Evolutionary conservation across 257 asterid species (phyloP).

Genomic region (Nyctanthes arbortristis): DNA sequence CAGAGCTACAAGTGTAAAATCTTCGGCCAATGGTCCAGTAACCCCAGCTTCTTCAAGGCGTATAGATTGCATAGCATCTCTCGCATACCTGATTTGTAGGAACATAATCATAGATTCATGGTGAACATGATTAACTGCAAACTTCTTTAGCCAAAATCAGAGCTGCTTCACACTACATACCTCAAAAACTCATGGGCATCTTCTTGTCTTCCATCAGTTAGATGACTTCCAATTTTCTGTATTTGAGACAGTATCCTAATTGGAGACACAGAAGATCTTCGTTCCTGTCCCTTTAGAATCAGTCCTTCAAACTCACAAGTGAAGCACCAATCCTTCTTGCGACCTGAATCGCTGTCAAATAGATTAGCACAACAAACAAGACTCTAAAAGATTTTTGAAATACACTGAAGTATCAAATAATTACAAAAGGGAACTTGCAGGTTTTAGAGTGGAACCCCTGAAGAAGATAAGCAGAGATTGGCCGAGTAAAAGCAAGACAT

Average conservation of each 20-base stretch:
- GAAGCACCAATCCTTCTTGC: slow-evolving; percentile 56
- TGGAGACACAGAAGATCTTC: slow-evolving; percentile 47
- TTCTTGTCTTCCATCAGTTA: slow-evolving; percentile 50
- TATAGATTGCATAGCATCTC: slow-evolving; percentile 57
- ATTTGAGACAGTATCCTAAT: slow-evolving; percentile 56
- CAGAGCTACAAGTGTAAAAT: slow-evolving; percentile 59
- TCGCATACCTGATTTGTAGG: slow-evolving; percentile 43
- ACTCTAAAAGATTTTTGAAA: slow-evolving; percentile 3
- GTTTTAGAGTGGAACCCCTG: slow-evolving; percentile 58
- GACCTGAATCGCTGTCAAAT: slow-evolving; percentile 35
- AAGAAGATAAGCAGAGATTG: slow-evolving; percentile 53
- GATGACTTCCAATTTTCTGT: slow-evolving; percentile 49
- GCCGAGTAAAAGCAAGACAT: slow-evolving; percentile 60
- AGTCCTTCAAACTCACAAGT: slow-evolving; percentile 54
- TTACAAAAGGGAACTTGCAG: slow-evolving; percentile 46
- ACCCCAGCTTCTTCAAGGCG: slow-evolving; percentile 58
- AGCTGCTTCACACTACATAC: slow-evolving; percentile 29
- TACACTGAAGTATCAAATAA: slow-evolving; percentile 1
- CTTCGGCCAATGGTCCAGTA: slow-evolving; percentile 48
- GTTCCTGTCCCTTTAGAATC: slow-evolving; percentile 44
- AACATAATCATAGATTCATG: slow-evolving; percentile 8
- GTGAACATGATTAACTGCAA: slow-evolving; percentile 19
- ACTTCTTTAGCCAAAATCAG: slow-evolving; percentile 10
- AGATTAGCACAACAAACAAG: slow-evolving; percentile 14
- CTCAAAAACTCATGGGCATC: slow-evolving; percentile 76